A percentile compares a stretch with the other conserved stretches of the same genome.
phyloP scores from a whole-genome alignment of 805 yeast genomes.

The Osmozyma mogii region DNA sequence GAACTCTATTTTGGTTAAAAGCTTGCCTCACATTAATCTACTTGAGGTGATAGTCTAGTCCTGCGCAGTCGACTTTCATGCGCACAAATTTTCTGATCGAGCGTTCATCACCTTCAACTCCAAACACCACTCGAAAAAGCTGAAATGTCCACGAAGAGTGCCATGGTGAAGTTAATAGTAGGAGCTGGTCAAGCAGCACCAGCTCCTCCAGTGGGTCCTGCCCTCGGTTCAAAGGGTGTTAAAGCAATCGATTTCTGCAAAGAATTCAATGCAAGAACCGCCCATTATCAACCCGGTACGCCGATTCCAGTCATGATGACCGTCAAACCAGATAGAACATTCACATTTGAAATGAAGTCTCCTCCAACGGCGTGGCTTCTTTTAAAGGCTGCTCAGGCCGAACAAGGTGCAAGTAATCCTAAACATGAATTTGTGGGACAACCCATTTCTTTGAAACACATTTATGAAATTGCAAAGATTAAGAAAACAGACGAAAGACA shows the following conservation, averaged over 20 bases:
- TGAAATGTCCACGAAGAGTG: constrained; percentile 47
- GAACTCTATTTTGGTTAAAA: too few relatives aligned
- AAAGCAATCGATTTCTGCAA: constrained; percentile 98
- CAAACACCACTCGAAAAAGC: too few relatives aligned
- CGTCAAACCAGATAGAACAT: constrained; percentile 88
- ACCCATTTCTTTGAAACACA: constrained; percentile 65
- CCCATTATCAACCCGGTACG: constrained; percentile 72
- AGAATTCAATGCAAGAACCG: constrained; percentile 96
- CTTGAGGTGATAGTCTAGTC: too few relatives aligned
- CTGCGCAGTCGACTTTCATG: too few relatives aligned
- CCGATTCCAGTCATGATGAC: constrained; percentile 85
- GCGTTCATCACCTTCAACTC: too few relatives aligned
- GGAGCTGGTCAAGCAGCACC: constrained; percentile 99
- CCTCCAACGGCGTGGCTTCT: constrained; percentile 89
- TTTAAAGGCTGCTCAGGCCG: constrained; percentile 70
- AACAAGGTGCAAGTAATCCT: constrained; percentile 69
- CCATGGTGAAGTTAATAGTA: constrained; percentile 79
- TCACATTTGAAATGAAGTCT: constrained; percentile 76
- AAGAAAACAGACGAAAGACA: constrained; percentile 83
- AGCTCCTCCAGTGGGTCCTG: constrained; percentile 98
- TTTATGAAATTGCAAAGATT: constrained; percentile 90
- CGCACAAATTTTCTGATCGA: too few relatives aligned
- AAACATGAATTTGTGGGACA: constrained; percentile 59
- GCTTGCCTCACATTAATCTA: too few relatives aligned
- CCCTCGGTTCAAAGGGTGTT: constrained; percentile 96